A percentile compares a stretch with the other conserved stretches of the same genome.
These are phyloP conservation scores for Lachnellula cervina DNA, from an alignment of 2,329 filamentous ascomycete species.

Conservation along the genomic window DNA sequence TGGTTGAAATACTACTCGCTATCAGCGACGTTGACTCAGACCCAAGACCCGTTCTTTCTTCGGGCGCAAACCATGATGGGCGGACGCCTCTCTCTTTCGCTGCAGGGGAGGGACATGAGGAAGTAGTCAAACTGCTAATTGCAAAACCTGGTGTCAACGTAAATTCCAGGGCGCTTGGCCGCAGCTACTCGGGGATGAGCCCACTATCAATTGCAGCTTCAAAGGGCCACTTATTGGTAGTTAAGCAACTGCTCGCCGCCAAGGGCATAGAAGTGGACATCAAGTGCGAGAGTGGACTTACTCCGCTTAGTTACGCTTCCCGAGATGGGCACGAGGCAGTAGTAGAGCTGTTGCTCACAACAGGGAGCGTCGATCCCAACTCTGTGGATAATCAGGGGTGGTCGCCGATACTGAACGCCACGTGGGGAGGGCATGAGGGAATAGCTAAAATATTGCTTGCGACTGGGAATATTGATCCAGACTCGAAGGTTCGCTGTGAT, in stretches of 20 bases:
- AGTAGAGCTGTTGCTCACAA: not conserved
- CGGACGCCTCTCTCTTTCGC: slow-evolving; percentile 3
- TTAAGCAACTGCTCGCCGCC: not conserved
- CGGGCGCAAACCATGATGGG: not conserved
- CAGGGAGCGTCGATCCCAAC: not conserved
- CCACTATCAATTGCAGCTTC: not conserved
- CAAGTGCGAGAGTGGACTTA: not conserved
- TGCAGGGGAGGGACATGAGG: not conserved
- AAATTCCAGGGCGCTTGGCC: not conserved
- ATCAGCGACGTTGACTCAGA: not conserved
- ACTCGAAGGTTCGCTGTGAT: no score
- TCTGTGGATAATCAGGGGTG: not conserved
- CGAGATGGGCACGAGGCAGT: not conserved
- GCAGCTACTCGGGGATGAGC: not conserved
- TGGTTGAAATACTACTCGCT: slow-evolving; percentile 21
- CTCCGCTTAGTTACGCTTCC: not conserved
- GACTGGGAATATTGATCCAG: no score
- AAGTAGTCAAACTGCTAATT: slow-evolving; percentile 3
- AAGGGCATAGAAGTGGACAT: not conserved
- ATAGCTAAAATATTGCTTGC: not conserved
- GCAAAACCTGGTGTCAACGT: not conserved
- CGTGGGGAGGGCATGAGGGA: not conserved
- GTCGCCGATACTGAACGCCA: not conserved
- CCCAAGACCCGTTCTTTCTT: no score
- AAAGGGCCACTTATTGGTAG: not conserved